Conservation (phyloP, 2,329 filamentous ascomycete species). For the Epicoccum sorghinum region DNA sequence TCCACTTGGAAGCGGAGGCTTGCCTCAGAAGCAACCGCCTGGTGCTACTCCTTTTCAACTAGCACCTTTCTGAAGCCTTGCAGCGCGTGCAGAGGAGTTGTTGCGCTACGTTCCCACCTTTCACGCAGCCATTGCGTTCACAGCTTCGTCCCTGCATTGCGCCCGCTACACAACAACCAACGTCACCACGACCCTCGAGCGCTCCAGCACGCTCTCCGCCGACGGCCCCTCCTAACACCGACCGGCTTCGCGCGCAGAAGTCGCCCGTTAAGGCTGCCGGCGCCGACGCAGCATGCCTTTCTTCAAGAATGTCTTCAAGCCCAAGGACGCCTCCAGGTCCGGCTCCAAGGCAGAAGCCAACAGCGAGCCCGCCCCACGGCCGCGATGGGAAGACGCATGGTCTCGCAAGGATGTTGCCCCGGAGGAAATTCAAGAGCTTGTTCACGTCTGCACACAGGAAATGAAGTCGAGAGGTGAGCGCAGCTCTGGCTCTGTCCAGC, state of each 20-base stretch:
- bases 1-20: constrained; percentile 15
- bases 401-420: constrained; percentile 80
- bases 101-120: constrained; percentile 16
- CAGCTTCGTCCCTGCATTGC: constrained; percentile 23
- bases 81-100: constrained; percentile 9
- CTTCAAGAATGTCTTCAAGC: constrained; percentile 49
- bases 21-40: constrained; percentile 17
- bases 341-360: constrained; percentile 36
- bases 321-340: constrained; percentile 42
- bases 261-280: constrained; percentile 22
- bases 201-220: constrained; percentile 7
- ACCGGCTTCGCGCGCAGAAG: constrained; percentile 2
- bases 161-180: constrained; percentile 15
- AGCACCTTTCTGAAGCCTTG: constrained; percentile 15
- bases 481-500: background rate
- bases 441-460: constrained; percentile 84
- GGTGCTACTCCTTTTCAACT: constrained; percentile 18
- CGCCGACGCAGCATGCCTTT: constrained; percentile 41
- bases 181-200: constrained; percentile 1
- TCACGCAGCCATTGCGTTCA: constrained; percentile 19
- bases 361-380: constrained; percentile 62
- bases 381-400: constrained; percentile 88
- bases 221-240: background rate
- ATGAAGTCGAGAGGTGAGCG: constrained; percentile 87
- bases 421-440: constrained; percentile 87